phyloP scores from a whole-genome alignment of 2,329 filamentous ascomycete species.

The Penicillium sp. region DNA sequence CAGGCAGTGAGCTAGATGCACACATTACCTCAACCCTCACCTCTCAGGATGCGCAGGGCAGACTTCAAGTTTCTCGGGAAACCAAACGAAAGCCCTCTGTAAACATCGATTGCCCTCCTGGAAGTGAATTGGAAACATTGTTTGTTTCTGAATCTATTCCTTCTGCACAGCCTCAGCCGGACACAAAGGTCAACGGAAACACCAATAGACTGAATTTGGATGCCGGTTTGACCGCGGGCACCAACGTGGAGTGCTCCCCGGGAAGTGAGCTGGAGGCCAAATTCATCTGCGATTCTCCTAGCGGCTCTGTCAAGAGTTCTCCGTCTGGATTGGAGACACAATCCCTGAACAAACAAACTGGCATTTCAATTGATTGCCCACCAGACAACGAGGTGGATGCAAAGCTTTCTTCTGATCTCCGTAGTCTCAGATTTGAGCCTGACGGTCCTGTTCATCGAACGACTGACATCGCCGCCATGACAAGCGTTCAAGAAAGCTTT shows the following conservation, averaged over 20 bases:
- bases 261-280: conserved; percentile 19
- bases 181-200: background rate
- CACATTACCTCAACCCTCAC: conserved; percentile 1
- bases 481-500: background rate
- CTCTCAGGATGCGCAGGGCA: background rate
- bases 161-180: conserved; percentile 1
- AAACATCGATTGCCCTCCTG: conserved; percentile 12
- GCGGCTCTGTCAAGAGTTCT: background rate
- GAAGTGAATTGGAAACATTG: conserved; percentile 12
- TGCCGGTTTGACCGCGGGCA: background rate
- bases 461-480: no score
- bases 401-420: conserved; percentile 5
- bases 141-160: conserved; percentile 8
- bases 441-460: background rate
- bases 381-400: conserved; percentile 15
- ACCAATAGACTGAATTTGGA: conserved; percentile 1
- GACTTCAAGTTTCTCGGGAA: background rate
- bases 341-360: background rate
- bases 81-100: conserved; percentile 8
- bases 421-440: background rate
- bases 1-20: conserved; percentile 11
- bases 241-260: conserved; percentile 13
- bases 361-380: conserved; percentile 9
- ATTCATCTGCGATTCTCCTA: conserved; percentile 8
- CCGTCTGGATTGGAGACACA: background rate